A percentile compares a stretch with the other conserved stretches of the same genome.
phyloP scores from a whole-genome alignment of 805 yeast genomes.

The Metschnikowia amazonensis region DNA sequence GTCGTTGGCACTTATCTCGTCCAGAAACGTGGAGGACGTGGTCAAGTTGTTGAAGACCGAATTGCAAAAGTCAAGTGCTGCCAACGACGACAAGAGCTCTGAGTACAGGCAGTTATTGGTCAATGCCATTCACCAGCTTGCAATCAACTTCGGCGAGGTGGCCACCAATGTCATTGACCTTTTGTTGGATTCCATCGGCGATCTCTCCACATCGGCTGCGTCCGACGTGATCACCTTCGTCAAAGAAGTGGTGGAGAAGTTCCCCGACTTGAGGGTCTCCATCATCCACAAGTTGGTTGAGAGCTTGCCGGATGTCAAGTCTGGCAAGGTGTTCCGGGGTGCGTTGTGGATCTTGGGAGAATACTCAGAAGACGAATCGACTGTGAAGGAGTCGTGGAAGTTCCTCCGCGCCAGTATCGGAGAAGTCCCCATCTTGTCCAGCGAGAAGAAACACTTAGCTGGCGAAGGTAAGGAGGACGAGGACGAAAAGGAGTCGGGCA shows the following conservation, averaged over 20 bases:
- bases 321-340: constrained; percentile 90
- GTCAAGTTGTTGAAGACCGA: constrained; percentile 90
- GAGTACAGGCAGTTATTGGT: constrained; percentile 89
- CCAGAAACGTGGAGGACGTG: constrained; percentile 91
- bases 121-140: constrained; percentile 83
- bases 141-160: constrained; percentile 83
- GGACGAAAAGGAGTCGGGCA: constrained; percentile 11
- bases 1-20: constrained; percentile 72
- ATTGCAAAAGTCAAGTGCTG: constrained; percentile 64
- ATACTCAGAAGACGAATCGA: constrained; percentile 65
- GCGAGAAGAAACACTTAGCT: constrained; percentile 49
- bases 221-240: constrained; percentile 86
- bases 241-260: constrained; percentile 90
- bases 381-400: constrained; percentile 82
- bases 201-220: constrained; percentile 80
- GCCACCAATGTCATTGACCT: constrained; percentile 89
- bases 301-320: constrained; percentile 63
- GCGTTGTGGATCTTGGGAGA: constrained; percentile 97
- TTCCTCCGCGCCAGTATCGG: constrained; percentile 80
- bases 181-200: constrained; percentile 80
- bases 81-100: constrained; percentile 72
- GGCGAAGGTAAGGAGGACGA: constrained; percentile 25
- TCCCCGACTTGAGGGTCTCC: constrained; percentile 68
- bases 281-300: constrained; percentile 61
- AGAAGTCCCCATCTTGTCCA: constrained; percentile 81